Evolutionary conservation across 176 grass and related monocot genomes (phyloP), one percentile per base, ranked within the genome.

Genomic region (Pontederia crassipes): DNA sequence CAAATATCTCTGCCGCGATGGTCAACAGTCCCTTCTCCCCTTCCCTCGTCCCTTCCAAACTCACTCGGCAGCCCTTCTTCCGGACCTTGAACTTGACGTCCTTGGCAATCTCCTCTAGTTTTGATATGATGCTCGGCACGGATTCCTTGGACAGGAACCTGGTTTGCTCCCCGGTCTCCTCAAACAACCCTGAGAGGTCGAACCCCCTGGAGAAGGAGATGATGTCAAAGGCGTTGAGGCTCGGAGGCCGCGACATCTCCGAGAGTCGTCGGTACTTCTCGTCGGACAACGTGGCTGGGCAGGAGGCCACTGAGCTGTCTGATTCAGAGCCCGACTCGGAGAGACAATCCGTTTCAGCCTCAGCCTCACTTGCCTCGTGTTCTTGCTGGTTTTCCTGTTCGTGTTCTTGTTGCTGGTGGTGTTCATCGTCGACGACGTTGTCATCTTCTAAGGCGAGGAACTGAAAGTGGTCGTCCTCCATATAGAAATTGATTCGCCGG

Each of bases 211-310:
- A 95, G 28, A 86, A 73, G 32, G 89, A 95, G 54, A 95, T 95
- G 67, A 95, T 78, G 75, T 95, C 85, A 56, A 95, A 95, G 3
- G 89, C 89, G 53, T 95, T 95, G 62, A 95, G 55, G 71, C 72
- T 83, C 10, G 71, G 12, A 32, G 89, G 89, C 75, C 83, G 83
- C 6, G 20, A 8, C 20, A 58, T 27, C 17, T 26, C 56, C 56
- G 20, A 40, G 32, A 40, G 9, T 26, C 56, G 56, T 26, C 18
- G 0, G 1, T 28, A 26, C 17, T 28, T 58, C 56, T 58, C 12
- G 0, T 8, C 8, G 6, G 32, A 40, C 56, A 12, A 58, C 27
- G 17, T 28, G 2, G 56, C 18, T 17, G 18, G 12, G 12, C 52
- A 54, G 17, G 56, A 58, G 17, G 18, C 15, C 9, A 58, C 15